phyloP scores from a whole-genome alignment of 805 yeast species.

The Ogataea nonfermentans region DNA sequence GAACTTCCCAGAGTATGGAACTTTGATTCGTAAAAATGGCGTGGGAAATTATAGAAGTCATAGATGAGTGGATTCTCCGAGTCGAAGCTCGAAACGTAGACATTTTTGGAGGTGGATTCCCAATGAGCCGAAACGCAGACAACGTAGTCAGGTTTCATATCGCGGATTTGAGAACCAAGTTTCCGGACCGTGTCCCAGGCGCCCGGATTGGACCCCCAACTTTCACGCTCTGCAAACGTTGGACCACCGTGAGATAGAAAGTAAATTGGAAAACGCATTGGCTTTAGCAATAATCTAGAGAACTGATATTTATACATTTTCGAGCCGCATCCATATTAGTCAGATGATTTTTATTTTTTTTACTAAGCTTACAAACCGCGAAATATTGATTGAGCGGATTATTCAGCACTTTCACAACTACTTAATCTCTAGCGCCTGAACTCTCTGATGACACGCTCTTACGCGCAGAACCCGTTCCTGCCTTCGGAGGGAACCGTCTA shows the following conservation, averaged over 20 bases:
- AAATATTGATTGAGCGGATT: not conserved
- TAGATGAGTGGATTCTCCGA: constrained; percentile 59
- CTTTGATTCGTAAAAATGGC: constrained; percentile 56
- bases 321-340: constrained; percentile 3
- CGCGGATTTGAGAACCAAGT: constrained; percentile 52
- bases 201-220: constrained; percentile 51
- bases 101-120: constrained; percentile 45
- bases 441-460: constrained; percentile 30
- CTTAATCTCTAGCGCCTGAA: constrained; percentile 8
- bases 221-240: constrained; percentile 59
- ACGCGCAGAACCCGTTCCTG: constrained; percentile 59
- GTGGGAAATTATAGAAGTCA: constrained; percentile 75
- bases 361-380: constrained; percentile 10
- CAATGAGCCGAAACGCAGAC: constrained; percentile 77
- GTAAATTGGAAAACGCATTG: constrained; percentile 46
- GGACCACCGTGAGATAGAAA: constrained; percentile 88
- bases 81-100: constrained; percentile 13
- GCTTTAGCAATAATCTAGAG: constrained; percentile 12
- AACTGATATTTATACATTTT: not conserved
- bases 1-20: constrained; percentile 52
- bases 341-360: not conserved
- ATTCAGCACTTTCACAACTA: not conserved
- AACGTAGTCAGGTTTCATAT: constrained; percentile 62
- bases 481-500: constrained; percentile 54
- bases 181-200: constrained; percentile 53